These are phyloP conservation scores for Penicillium subrubescens DNA, from an alignment of 495 filamentous ascomycete genomes.

Conservation along the genomic window DNA sequence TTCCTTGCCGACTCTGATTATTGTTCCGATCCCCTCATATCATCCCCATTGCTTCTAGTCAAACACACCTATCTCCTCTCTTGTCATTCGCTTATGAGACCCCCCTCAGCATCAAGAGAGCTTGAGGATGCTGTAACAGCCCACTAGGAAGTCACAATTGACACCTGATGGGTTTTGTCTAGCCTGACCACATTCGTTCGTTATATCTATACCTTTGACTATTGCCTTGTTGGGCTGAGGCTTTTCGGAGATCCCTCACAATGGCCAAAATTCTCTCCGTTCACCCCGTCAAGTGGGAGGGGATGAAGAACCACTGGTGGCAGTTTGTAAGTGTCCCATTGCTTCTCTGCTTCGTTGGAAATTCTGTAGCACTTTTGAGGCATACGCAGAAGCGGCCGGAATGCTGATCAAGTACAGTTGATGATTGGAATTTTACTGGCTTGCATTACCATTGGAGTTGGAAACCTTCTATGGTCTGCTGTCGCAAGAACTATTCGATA, in stretches of 20 bases:
- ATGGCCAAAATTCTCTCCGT: constrained; percentile 41
- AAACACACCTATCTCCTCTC: neutral
- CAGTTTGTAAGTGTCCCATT: constrained; percentile 40
- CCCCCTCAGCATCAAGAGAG: neutral
- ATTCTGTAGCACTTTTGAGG: neutral
- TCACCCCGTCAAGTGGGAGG: constrained; percentile 37
- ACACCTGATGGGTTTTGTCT: neutral
- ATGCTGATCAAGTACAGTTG: constrained; percentile 32
- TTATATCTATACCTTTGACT: neutral
- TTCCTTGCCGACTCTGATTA: neutral
- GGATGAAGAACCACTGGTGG: constrained; percentile 45
- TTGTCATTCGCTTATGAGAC: constrained; percentile 2
- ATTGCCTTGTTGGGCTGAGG: neutral
- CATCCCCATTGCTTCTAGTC: neutral
- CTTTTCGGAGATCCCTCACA: neutral
- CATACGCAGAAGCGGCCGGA: neutral
- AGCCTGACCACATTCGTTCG: neutral
- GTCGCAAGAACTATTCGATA: constrained; percentile 23
- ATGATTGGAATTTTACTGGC: constrained; percentile 43
- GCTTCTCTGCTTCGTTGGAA: constrained; percentile 7
- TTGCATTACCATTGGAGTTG: constrained; percentile 32
- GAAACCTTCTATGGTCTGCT: constrained; percentile 37
- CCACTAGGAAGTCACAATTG: neutral
- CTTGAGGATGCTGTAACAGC: constrained; percentile 7
- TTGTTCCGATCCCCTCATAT: constrained; percentile 5